These are phyloP conservation scores for Botrytis pseudocinerea DNA, from an alignment of 2,329 filamentous ascomycete genomes.

Conservation along the genomic window DNA sequence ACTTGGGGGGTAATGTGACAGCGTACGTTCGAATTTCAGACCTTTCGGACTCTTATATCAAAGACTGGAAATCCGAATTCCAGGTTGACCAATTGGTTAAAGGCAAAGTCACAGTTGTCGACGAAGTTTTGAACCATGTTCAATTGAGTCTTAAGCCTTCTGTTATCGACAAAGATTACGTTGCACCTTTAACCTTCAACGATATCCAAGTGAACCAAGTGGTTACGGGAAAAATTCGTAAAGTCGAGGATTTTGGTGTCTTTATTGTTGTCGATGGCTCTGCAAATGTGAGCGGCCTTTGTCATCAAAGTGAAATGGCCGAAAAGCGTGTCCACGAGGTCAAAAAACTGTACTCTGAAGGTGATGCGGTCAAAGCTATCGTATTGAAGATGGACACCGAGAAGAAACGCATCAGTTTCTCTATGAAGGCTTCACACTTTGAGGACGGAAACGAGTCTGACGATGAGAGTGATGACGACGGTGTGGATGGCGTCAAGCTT, in stretches of 20 bases:
- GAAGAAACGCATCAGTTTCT: constrained; percentile 81
- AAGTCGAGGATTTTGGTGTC: constrained; percentile 92
- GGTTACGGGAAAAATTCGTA: constrained; percentile 86
- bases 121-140: constrained; percentile 67
- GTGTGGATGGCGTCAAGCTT: constrained; percentile 46
- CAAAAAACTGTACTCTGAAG: constrained; percentile 84
- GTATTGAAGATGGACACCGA: constrained; percentile 74
- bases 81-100: constrained; percentile 87
- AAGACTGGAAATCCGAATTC: constrained; percentile 92
- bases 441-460: constrained; percentile 57
- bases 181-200: constrained; percentile 68
- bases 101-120: constrained; percentile 76
- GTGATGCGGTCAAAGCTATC: constrained; percentile 90
- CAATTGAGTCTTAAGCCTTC: constrained; percentile 89
- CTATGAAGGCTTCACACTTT: constrained; percentile 91
- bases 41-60: constrained; percentile 85
- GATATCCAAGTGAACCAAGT: constrained; percentile 78
- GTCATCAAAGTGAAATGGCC: constrained; percentile 89
- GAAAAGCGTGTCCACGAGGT: constrained; percentile 80
- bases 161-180: constrained; percentile 76
- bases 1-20: constrained; percentile 76
- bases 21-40: constrained; percentile 84
- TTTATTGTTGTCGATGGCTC: constrained; percentile 91
- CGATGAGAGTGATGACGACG: constrained; percentile 49
- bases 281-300: constrained; percentile 85